A percentile compares a stretch with the other conserved stretches of the same genome.
Evolutionary conservation across 2,329 filamentous ascomycete species (phyloP).

Genomic region (Neonectria ditissima): DNA sequence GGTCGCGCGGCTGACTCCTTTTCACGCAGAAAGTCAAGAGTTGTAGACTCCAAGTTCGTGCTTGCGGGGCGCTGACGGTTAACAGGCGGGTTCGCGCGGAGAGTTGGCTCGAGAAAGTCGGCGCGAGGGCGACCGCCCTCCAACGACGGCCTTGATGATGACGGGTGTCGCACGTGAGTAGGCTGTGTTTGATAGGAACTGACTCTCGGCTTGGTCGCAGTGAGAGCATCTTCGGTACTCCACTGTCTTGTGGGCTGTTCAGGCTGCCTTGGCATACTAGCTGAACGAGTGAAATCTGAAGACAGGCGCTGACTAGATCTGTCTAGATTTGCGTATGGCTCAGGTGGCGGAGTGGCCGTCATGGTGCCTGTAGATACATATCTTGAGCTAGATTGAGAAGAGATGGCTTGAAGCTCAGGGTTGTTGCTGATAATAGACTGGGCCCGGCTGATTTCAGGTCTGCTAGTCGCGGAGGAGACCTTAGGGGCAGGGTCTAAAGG

Average conservation of each 20-base stretch:
- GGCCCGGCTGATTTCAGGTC: conserved; percentile 68
- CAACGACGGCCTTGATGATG: conserved; percentile 43
- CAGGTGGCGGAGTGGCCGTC: conserved; percentile 71
- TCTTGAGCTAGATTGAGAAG: conserved; percentile 55
- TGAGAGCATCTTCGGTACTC: conserved; percentile 35
- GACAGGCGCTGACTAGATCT: conserved; percentile 35
- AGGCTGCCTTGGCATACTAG: conserved; percentile 44
- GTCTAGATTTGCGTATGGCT: conserved; percentile 48
- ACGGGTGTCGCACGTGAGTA: conserved; percentile 42
- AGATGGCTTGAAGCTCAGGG: conserved; percentile 70
- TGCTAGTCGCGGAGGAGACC: conserved; percentile 55
- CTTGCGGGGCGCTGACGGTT: conserved; percentile 79
- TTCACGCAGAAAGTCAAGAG: conserved; percentile 82
- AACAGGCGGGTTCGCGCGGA: conserved; percentile 49
- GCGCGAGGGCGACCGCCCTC: conserved; percentile 44
- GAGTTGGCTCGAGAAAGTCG: conserved; percentile 41
- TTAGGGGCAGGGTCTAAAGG: conserved; percentile 52
- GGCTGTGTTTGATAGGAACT: conserved; percentile 44
- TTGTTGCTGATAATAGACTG: conserved; percentile 73
- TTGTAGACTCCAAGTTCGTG: conserved; percentile 83
- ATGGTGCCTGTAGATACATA: conserved; percentile 79
- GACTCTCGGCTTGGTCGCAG: conserved; percentile 35
- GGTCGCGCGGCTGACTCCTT: conserved; percentile 70
- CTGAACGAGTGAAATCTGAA: conserved; percentile 42
- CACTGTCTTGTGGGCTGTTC: conserved; percentile 34